Evolutionary conservation across 2,329 filamentous ascomycete genomes (phyloP).

Genomic region (Beauveria rudraprayagi): DNA sequence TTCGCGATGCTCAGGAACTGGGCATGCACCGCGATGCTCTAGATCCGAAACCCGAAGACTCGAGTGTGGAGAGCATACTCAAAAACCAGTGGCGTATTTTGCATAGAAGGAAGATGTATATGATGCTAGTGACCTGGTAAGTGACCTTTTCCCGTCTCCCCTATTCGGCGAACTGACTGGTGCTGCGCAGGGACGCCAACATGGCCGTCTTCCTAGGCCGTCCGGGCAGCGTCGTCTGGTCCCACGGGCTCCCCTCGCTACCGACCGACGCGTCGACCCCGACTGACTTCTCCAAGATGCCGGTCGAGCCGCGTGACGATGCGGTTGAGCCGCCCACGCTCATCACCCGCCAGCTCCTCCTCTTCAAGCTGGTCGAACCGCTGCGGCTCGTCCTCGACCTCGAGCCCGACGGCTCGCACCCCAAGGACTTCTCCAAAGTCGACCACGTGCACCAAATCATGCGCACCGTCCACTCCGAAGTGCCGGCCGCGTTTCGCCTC

Average conservation of each 20-base stretch:
- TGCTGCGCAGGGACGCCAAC: constrained; percentile 41
- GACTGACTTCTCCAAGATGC: constrained; percentile 36
- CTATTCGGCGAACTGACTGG: background rate
- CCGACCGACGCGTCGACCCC: constrained; percentile 47
- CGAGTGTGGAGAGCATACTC: constrained; percentile 39
- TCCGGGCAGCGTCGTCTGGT: constrained; percentile 47
- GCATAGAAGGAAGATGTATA: constrained; percentile 47
- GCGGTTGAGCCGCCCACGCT: constrained; percentile 47
- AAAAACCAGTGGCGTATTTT: constrained; percentile 53
- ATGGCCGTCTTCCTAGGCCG: constrained; percentile 46
- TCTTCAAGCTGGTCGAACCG: constrained; percentile 37
- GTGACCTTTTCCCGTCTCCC: background rate
- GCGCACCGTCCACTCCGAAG: constrained; percentile 37
- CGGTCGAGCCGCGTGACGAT: constrained; percentile 39
- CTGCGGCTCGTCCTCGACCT: constrained; percentile 47
- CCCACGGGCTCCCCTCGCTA: constrained; percentile 36
- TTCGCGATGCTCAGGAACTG: constrained; percentile 55
- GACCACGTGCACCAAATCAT: constrained; percentile 46
- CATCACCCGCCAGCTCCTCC: constrained; percentile 45
- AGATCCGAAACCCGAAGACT: constrained; percentile 40
- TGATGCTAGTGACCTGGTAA: constrained; percentile 39
- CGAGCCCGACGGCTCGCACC: constrained; percentile 47
- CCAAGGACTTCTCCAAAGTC: constrained; percentile 45
- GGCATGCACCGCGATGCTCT: constrained; percentile 48
- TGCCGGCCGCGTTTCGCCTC: constrained; percentile 45